Evolutionary conservation across 1,139 yeast genomes (phyloP), one percentile per base, ranked within the genome.

Genomic region (Magnusiomyces paraingens): DNA sequence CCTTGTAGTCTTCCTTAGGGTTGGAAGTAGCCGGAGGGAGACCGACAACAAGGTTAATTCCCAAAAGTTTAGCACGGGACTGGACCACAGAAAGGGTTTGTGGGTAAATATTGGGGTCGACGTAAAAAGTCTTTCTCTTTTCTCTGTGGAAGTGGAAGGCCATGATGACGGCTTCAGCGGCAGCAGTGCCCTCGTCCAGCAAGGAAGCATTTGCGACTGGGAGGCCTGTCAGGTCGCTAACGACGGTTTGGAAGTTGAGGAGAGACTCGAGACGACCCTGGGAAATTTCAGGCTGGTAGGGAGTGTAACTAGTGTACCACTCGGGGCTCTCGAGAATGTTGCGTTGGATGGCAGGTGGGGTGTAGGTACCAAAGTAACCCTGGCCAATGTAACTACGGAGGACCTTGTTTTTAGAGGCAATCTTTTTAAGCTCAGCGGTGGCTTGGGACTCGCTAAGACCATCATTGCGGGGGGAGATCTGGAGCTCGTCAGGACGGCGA

Each of bases 261-360:
- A 93, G 75, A 40, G 95, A 83, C 71, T 91, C 96, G 64, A 93
- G 78, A 65, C 99, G 82, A 53, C 99, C 99, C 71, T 93, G 99
- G 2, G 97, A 86, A 60, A 93, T 91, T 70, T 93, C 99, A 1
- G 99, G 97, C 73, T 93, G 99, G 69, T 93, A 93, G 39, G 99
- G 99, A 32, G 99, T 93, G 70, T 93, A 93, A 0, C 97, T 88
- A 40, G 99, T 93, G 74, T 93, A 93, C 99, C 99, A 93, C 68
- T 89, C 96, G 17, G 99, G 99, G 59, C 85, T 82, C 70, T 93
- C 99, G 58, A 93, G 75, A 57, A 93, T 72, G 67, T 93, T 93
- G 69, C 99, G 82, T 74, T 88, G 95, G 64, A 93, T 87, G 45
- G 91, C 97, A 2, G 96, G 86, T 0, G 99, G 99, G 46, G 89